A percentile compares a stretch with the other conserved stretches of the same genome.
These are phyloP conservation scores for Phytopythium litorale DNA, from an alignment of 352 stramenopile genomes.

Conservation along the genomic window DNA sequence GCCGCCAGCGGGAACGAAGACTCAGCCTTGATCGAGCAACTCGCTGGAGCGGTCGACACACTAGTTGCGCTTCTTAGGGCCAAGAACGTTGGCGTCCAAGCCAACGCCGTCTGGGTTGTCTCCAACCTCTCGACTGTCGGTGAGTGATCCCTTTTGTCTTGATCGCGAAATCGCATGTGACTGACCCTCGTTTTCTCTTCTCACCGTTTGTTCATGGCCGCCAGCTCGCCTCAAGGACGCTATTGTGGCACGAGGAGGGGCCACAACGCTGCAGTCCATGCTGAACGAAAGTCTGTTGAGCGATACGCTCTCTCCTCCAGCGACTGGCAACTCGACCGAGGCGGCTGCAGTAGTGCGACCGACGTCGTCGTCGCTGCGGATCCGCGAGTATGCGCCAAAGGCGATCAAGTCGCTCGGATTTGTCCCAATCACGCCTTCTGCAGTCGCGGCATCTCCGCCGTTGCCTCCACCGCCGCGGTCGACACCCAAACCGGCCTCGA, in stretches of 20 bases:
- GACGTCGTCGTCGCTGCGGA: constrained; percentile 62
- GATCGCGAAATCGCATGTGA: neutral
- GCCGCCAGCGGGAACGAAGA: constrained; percentile 19
- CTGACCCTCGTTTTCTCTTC: neutral
- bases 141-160: constrained; percentile 12
- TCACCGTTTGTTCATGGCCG: neutral
- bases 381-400: constrained; percentile 75
- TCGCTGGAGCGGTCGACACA: constrained; percentile 31
- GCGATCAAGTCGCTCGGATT: constrained; percentile 71
- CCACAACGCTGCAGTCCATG: constrained; percentile 58
- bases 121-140: constrained; percentile 69
- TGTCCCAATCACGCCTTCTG: constrained; percentile 23
- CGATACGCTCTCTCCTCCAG: neutral
- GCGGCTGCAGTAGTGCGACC: constrained; percentile 11
- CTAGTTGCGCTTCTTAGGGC: constrained; percentile 46
- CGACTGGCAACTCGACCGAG: neutral
- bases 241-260: constrained; percentile 48
- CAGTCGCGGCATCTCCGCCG: constrained; percentile 1
- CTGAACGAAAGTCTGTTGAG: constrained; percentile 42
- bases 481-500: neutral
- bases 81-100: constrained; percentile 51
- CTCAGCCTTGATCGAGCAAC: constrained; percentile 15
- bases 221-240: constrained; percentile 43
- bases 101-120: constrained; percentile 73
- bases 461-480: neutral